Evolutionary conservation across 495 filamentous ascomycete species (phyloP).

Genomic region (Neurospora sp.): DNA sequence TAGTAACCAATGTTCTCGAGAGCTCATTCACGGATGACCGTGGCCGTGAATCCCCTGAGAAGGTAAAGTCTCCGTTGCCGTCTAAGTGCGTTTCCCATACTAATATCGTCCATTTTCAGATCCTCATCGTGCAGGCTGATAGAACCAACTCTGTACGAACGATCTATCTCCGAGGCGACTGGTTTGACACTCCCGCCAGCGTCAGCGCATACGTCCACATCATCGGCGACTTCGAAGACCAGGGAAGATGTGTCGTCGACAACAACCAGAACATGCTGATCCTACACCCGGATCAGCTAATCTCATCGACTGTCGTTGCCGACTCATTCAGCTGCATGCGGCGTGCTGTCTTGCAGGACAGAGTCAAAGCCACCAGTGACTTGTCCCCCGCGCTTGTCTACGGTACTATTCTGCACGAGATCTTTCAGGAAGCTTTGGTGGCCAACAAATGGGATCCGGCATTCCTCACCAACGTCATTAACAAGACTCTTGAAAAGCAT

Average conservation of each 20-base stretch:
- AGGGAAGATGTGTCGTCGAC: constrained; percentile 61
- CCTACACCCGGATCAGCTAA: constrained; percentile 88
- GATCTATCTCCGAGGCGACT: constrained; percentile 73
- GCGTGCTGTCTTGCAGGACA: constrained; percentile 84
- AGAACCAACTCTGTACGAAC: constrained; percentile 51
- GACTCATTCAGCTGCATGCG: constrained; percentile 86
- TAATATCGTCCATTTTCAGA: constrained; percentile 34
- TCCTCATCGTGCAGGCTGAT: constrained; percentile 68
- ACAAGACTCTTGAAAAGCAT: constrained; percentile 55
- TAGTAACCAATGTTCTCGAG: constrained; percentile 60
- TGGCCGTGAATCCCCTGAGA: constrained; percentile 55
- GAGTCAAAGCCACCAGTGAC: constrained; percentile 78
- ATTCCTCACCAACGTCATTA: constrained; percentile 54
- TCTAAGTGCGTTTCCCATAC: background rate
- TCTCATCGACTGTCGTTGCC: constrained; percentile 86
- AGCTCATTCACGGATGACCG: constrained; percentile 51
- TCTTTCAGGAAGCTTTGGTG: constrained; percentile 84
- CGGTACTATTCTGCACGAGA: constrained; percentile 83
- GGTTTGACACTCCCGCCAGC: constrained; percentile 67
- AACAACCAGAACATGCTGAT: constrained; percentile 78
- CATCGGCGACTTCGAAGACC: constrained; percentile 63
- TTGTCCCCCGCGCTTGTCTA: constrained; percentile 72
- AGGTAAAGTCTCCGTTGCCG: constrained; percentile 39
- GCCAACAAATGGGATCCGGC: constrained; percentile 69
- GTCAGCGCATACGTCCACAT: constrained; percentile 71